Conservation (phyloP, 805 yeast genomes). For the Cyberlindnera japonica region DNA sequence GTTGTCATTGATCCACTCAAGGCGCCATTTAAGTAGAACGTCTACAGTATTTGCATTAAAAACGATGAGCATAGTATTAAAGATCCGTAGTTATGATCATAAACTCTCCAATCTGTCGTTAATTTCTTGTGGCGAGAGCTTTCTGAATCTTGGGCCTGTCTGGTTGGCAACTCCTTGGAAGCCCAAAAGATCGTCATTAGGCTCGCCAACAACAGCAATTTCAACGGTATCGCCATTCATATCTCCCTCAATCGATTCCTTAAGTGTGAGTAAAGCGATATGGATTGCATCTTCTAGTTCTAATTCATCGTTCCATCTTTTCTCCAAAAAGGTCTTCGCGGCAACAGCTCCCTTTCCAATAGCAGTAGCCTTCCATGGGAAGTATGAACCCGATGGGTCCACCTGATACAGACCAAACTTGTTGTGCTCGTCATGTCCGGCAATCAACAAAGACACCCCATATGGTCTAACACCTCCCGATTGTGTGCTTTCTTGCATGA, state of each 20-base stretch:
- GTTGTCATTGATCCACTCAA: conserved; percentile 86
- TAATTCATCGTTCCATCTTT: conserved; percentile 96
- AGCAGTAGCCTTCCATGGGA: conserved; percentile 99
- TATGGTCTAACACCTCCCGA: conserved; percentile 99
- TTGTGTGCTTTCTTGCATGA: conserved; percentile 98
- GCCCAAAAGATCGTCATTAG: conserved; percentile 78
- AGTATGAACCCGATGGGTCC: conserved; percentile 96
- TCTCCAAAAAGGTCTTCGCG: conserved; percentile 96
- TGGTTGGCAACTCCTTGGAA: conserved; percentile 74
- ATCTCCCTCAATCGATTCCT: conserved; percentile 97
- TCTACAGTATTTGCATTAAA: no score
- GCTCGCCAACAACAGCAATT: conserved; percentile 79
- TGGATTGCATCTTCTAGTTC: conserved; percentile 98
- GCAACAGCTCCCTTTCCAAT: conserved; percentile 94
- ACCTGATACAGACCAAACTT: conserved; percentile 87
- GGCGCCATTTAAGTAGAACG: conserved; percentile 63
- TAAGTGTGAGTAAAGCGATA: conserved; percentile 87
- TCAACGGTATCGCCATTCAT: conserved; percentile 96
- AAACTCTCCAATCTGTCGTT: conserved; percentile 93
- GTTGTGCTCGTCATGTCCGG: conserved; percentile 82
- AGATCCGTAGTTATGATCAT: no score
- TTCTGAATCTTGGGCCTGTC: conserved; percentile 88
- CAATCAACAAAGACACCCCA: conserved; percentile 91
- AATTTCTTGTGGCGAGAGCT: conserved; percentile 83
- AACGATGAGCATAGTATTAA: no score